phyloP scores from a whole-genome alignment of 1,139 yeast species.

The Suhomyces maxii region DNA sequence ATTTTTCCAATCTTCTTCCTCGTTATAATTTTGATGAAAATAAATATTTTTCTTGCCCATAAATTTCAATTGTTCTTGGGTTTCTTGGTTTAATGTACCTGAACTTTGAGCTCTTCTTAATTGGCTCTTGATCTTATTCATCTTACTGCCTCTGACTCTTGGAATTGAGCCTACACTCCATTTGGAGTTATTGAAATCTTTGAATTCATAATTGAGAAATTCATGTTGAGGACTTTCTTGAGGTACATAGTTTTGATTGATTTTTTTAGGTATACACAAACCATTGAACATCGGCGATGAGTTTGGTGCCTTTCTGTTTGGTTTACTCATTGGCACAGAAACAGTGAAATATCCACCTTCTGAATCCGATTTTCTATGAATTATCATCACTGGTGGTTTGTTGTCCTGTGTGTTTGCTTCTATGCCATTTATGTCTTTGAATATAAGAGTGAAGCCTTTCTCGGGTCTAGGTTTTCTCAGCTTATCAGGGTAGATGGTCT shows the following conservation, averaged over 20 bases:
- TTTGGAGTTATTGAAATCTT: constrained; percentile 25
- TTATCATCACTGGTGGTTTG: constrained; percentile 29
- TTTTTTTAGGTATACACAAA: constrained; percentile 28
- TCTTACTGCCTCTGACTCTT: constrained; percentile 24
- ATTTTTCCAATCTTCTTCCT: constrained; percentile 16
- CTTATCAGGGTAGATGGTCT: constrained; percentile 26
- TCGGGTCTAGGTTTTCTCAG: constrained; percentile 11
- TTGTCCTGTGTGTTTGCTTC: constrained; percentile 19
- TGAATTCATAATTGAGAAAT: constrained; percentile 33
- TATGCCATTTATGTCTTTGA: constrained; percentile 31
- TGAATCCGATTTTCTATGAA: constrained; percentile 26
- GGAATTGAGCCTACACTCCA: constrained; percentile 54
- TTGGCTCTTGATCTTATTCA: constrained; percentile 12
- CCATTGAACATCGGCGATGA: constrained; percentile 24
- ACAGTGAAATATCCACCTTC: constrained; percentile 37
- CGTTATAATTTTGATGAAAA: constrained; percentile 23
- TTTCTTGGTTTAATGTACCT: constrained; percentile 5
- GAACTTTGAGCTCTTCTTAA: constrained; percentile 7
- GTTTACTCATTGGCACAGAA: constrained; percentile 17
- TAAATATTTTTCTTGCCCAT: constrained; percentile 23
- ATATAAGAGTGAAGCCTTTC: constrained; percentile 33
- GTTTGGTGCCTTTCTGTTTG: constrained; percentile 6
- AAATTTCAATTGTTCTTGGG: constrained; percentile 13
- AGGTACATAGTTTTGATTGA: constrained; percentile 27
- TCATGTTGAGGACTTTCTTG: constrained; percentile 6